A percentile compares a stretch with the other conserved stretches of the same genome.
phyloP scores from a whole-genome alignment of 495 filamentous ascomycete genomes.

The Tetracladium setigerum region DNA sequence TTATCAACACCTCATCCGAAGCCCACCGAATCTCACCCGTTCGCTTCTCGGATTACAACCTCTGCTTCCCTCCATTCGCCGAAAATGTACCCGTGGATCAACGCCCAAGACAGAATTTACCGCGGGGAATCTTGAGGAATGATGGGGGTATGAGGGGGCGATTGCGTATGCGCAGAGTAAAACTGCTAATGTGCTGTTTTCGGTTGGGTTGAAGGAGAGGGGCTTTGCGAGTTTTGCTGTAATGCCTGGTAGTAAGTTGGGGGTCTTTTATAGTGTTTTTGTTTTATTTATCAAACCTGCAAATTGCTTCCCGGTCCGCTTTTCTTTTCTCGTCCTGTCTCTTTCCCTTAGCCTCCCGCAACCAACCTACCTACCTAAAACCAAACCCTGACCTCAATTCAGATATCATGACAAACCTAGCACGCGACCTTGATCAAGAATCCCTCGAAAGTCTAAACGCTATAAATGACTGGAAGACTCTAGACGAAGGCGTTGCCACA shows the following conservation, averaged over 20 bases:
- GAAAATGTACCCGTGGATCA: not conserved
- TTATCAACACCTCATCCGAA: not conserved
- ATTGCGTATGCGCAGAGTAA: conserved; percentile 50
- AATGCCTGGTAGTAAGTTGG: conserved; percentile 14
- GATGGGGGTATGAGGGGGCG: conserved; percentile 15
- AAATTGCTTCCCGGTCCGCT: too few relatives aligned
- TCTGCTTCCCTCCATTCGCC: too few relatives aligned
- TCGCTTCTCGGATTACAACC: conserved; percentile 10
- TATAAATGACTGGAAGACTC: not conserved
- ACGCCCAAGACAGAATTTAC: conserved; percentile 7
- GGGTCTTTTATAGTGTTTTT: too few relatives aligned
- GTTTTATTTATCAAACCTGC: too few relatives aligned
- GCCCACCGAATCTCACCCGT: conserved; percentile 12
- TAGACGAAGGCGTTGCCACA: conserved; percentile 16
- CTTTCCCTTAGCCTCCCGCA: too few relatives aligned
- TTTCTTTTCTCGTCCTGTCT: too few relatives aligned
- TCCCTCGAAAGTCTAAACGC: not conserved
- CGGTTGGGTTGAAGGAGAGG: conserved; percentile 15
- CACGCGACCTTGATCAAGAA: conserved; percentile 2
- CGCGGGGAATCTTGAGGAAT: conserved; percentile 2
- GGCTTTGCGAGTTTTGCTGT: conserved; percentile 13
- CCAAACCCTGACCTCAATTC: not conserved
- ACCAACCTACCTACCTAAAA: not conserved
- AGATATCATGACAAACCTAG: conserved; percentile 12
- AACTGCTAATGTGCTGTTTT: conserved; percentile 49